Evolutionary conservation across 768 basidiomycete species (phyloP).

Genomic region (Leccinum pellstonianum): DNA sequence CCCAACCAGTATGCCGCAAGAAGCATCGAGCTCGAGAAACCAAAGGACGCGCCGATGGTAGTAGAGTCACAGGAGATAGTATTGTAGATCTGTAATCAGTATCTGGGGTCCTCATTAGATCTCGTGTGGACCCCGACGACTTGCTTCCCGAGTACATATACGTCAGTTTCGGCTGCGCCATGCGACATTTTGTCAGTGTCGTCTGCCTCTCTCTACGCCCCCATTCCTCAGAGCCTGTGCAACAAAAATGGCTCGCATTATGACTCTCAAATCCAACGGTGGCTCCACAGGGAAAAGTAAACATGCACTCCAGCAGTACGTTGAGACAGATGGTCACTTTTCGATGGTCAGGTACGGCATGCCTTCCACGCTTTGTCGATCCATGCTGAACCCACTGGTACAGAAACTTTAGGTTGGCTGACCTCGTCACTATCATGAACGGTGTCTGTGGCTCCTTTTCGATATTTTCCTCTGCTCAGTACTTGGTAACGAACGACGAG

Average conservation of each 20-base stretch:
- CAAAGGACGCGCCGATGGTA: constrained; percentile 42
- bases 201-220: constrained; percentile 23
- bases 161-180: constrained; percentile 8
- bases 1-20: constrained; percentile 87
- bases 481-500: constrained; percentile 76
- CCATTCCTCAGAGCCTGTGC: constrained; percentile 1
- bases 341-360: constrained; percentile 82
- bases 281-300: constrained; percentile 3
- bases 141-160: constrained; percentile 2
- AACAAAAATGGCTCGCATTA: constrained; percentile 28
- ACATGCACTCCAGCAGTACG: constrained; percentile 72
- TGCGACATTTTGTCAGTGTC: constrained; percentile 25
- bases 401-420: constrained; percentile 97
- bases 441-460: constrained; percentile 97
- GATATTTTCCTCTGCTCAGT: constrained; percentile 89
- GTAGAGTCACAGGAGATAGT: constrained; percentile 26
- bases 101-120: constrained; percentile 15
- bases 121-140: constrained; percentile 16
- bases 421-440: constrained; percentile 98
- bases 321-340: constrained; percentile 93
- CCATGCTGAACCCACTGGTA: constrained; percentile 15
- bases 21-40: constrained; percentile 64
- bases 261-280: constrained; percentile 30
- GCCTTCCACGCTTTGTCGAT: constrained; percentile 11
- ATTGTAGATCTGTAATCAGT: constrained; percentile 13